Evolutionary conservation across 1,284 basidiomycete genomes (phyloP).

Genomic region (Boletus mariae): DNA sequence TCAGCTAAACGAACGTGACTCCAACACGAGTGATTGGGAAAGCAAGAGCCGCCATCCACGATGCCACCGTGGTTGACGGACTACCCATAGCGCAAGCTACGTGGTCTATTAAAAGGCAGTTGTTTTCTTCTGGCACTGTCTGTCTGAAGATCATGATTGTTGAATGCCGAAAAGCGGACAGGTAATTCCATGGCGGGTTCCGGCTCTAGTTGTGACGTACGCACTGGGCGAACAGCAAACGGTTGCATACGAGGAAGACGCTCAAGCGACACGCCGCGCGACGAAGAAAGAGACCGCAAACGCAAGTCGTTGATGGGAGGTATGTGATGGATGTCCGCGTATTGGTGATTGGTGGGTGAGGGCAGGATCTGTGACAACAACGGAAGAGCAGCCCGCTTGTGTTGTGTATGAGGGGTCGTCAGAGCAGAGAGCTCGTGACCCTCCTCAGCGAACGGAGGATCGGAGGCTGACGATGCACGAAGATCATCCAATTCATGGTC

Average conservation of each 20-base stretch:
- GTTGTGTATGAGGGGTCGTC: neutral
- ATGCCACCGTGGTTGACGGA: too few relatives aligned
- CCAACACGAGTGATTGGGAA: neutral
- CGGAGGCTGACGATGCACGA: neutral
- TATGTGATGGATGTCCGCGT: neutral
- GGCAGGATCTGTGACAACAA: conserved; percentile 3
- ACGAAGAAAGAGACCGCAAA: conserved; percentile 1
- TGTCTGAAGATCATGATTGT: neutral
- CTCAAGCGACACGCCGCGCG: neutral
- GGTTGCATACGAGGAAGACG: conserved; percentile 13
- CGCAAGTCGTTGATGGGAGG: neutral
- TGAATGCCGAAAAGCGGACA: conserved; percentile 8
- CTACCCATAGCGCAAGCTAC: neutral
- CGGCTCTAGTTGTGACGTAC: conserved; percentile 32
- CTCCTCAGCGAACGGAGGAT: neutral
- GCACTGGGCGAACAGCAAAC: conserved; percentile 26
- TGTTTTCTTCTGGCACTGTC: neutral
- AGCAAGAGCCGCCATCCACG: neutral
- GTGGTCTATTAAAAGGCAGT: neutral
- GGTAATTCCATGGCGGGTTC: conserved; percentile 34
- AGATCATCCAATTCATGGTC: conserved; percentile 31
- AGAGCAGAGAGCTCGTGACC: conserved; percentile 20
- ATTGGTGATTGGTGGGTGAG: neutral
- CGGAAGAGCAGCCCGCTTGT: neutral
- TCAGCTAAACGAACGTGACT: neutral